Percentiles rank a stretch among this genome's conserved stretches.
Evolutionary conservation across 2,329 filamentous ascomycete genomes (phyloP).

Genomic region (Pseudogymnoascus sp.): DNA sequence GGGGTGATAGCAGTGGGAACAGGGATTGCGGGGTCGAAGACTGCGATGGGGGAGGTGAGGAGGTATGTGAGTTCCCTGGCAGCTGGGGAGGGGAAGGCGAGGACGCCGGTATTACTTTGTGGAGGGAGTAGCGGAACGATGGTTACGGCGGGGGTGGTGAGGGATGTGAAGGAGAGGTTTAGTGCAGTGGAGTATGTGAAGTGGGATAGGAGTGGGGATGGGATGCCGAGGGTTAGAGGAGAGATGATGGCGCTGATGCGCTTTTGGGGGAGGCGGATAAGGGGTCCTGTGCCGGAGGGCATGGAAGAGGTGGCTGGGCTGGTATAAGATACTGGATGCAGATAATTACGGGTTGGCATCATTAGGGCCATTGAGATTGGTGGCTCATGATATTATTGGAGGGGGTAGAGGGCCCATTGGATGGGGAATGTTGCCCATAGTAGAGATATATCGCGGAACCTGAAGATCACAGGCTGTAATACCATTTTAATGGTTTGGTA

Average conservation of each 20-base stretch:
- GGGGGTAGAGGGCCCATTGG: too few species aligned
- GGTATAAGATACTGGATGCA: neutral
- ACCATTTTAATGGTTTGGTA: neutral
- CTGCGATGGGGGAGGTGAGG: slow-evolving; percentile 27
- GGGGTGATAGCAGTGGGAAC: slow-evolving; percentile 59
- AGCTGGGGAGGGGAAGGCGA: slow-evolving; percentile 41
- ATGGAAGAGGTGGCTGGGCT: slow-evolving; percentile 36
- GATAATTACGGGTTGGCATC: neutral
- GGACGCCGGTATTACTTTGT: slow-evolving; percentile 56
- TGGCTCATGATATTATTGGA: neutral
- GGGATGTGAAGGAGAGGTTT: slow-evolving; percentile 59
- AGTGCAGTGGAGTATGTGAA: slow-evolving; percentile 56
- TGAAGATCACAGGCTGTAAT: neutral
- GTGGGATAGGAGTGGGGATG: slow-evolving; percentile 64
- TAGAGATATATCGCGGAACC: neutral
- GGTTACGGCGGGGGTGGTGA: slow-evolving; percentile 54
- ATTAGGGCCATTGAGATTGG: neutral
- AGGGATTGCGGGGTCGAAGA: slow-evolving; percentile 44
- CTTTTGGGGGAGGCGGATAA: slow-evolving; percentile 62
- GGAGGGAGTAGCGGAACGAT: slow-evolving; percentile 44
- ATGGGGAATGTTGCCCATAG: neutral
- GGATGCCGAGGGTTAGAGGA: slow-evolving; percentile 74
- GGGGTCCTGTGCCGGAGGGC: slow-evolving; percentile 43
- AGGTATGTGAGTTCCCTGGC: slow-evolving; percentile 27
- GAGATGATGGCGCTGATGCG: slow-evolving; percentile 90